Evolutionary conservation across 1,284 basidiomycete species (phyloP).

Genomic region (Blastosporella zonata): DNA sequence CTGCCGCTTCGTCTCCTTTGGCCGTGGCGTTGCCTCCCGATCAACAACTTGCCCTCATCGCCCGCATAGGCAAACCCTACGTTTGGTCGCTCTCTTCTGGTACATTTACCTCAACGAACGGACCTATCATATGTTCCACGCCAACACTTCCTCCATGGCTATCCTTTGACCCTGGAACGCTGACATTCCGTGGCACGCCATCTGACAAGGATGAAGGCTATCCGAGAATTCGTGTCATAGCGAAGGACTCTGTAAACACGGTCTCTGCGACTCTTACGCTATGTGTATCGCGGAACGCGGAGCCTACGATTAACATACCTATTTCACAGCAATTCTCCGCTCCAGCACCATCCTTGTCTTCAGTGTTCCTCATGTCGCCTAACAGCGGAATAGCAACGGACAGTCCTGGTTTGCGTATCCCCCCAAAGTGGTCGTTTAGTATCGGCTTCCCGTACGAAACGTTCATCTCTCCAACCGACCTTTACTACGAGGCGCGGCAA

Average conservation of each 20-base stretch:
- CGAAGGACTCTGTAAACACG: conserved; percentile 44
- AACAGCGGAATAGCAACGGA: conserved; percentile 52
- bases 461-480: conserved; percentile 41
- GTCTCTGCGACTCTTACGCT: conserved; percentile 55
- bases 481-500: conserved; percentile 70
- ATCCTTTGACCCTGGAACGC: conserved; percentile 51
- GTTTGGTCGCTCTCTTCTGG: conserved; percentile 59
- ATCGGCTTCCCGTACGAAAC: conserved; percentile 79
- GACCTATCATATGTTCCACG: conserved; percentile 44
- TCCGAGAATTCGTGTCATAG: conserved; percentile 53
- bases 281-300: conserved; percentile 55
- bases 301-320: conserved; percentile 55
- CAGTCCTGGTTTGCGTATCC: conserved; percentile 71
- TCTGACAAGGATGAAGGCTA: conserved; percentile 52
- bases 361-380: conserved; percentile 56
- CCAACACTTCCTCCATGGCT: conserved; percentile 63
- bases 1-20: conserved; percentile 40
- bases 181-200: conserved; percentile 57
- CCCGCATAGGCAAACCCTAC: conserved; percentile 55
- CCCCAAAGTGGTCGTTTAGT: conserved; percentile 87
- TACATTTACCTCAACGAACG: conserved; percentile 56
- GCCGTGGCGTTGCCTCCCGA: conserved; percentile 49
- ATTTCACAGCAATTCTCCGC: conserved; percentile 60
- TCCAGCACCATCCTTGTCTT: conserved; percentile 62
- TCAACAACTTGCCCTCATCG: conserved; percentile 61